These are phyloP conservation scores for Filobasidium uniguttulatum DNA, from an alignment of 1,284 basidiomycete species.

Conservation along the genomic window DNA sequence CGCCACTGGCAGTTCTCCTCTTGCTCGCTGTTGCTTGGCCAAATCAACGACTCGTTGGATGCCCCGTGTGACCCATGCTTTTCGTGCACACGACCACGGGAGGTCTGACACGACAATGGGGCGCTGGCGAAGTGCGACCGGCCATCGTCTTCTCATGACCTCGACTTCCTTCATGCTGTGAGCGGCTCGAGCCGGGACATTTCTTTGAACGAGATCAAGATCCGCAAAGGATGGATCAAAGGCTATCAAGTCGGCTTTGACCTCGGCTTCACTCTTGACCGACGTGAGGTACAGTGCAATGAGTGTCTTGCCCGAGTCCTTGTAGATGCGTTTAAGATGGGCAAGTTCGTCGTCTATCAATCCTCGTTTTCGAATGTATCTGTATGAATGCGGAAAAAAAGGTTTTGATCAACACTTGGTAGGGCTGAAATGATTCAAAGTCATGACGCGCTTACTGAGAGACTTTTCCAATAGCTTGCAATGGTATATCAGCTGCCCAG, in stretches of 20 bases:
- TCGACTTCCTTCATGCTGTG: conserved; percentile 53
- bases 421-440: too few relatives aligned
- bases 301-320: conserved; percentile 18
- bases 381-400: too few relatives aligned
- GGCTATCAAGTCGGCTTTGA: conserved; percentile 25
- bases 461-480: conserved; percentile 33
- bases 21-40: conserved; percentile 41
- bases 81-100: conserved; percentile 52
- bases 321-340: conserved; percentile 4
- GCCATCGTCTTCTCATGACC: conserved; percentile 62
- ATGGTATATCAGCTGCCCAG: conserved; percentile 58
- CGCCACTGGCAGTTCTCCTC: conserved; percentile 62
- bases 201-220: conserved; percentile 42
- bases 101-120: conserved; percentile 47
- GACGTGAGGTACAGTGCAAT: conserved; percentile 25
- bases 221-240: conserved; percentile 38
- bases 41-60: conserved; percentile 45
- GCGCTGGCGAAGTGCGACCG: conserved; percentile 59
- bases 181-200: conserved; percentile 59
- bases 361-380: conserved; percentile 23
- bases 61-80: conserved; percentile 59
- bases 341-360: conserved; percentile 12
- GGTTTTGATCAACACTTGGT: too few relatives aligned
- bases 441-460: not conserved
- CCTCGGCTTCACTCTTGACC: conserved; percentile 16